Conservation (phyloP, 2,329 filamentous ascomycete species). For the Seiridium cupressi region DNA sequence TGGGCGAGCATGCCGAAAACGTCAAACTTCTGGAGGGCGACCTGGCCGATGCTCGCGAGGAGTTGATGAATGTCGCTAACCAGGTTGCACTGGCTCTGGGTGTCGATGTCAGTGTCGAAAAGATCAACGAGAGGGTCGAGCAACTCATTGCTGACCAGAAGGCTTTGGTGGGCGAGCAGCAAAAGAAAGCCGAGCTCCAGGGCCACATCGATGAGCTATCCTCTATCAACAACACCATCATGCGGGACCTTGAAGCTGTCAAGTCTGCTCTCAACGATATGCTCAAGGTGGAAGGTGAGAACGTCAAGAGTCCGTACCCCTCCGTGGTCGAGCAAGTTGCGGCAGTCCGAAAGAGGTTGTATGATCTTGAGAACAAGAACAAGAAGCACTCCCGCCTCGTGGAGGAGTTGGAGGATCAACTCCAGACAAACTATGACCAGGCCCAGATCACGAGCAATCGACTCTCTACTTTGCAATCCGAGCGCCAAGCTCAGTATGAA, state of each 20-base stretch:
- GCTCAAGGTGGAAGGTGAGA: conserved; percentile 47
- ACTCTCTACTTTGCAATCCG: conserved; percentile 75
- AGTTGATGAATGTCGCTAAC: conserved; percentile 62
- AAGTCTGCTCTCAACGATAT: conserved; percentile 54
- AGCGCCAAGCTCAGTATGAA: conserved; percentile 73
- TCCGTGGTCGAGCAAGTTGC: conserved; percentile 55
- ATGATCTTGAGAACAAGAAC: conserved; percentile 65
- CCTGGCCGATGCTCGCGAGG: conserved; percentile 63
- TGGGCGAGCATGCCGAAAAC: conserved; percentile 58
- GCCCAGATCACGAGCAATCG: conserved; percentile 83
- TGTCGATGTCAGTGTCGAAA: conserved; percentile 65
- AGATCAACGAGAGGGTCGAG: conserved; percentile 61
- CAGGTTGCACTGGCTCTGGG: conserved; percentile 61
- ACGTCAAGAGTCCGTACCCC: conserved; percentile 39
- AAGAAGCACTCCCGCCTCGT: conserved; percentile 90
- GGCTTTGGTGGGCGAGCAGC: conserved; percentile 57
- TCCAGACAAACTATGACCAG: conserved; percentile 92
- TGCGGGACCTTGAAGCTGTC: conserved; percentile 61
- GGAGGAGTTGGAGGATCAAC: conserved; percentile 94
- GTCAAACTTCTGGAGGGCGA: conserved; percentile 58
- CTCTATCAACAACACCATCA: conserved; percentile 55
- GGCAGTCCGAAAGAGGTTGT: conserved; percentile 65
- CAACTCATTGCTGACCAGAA: conserved; percentile 58
- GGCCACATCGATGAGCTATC: conserved; percentile 54
- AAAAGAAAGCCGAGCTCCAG: conserved; percentile 57